A percentile compares a stretch with the other conserved stretches of the same genome.
Evolutionary conservation across 257 asterid genomes (phyloP).

Genomic region (Salvia miltiorrhiza): DNA sequence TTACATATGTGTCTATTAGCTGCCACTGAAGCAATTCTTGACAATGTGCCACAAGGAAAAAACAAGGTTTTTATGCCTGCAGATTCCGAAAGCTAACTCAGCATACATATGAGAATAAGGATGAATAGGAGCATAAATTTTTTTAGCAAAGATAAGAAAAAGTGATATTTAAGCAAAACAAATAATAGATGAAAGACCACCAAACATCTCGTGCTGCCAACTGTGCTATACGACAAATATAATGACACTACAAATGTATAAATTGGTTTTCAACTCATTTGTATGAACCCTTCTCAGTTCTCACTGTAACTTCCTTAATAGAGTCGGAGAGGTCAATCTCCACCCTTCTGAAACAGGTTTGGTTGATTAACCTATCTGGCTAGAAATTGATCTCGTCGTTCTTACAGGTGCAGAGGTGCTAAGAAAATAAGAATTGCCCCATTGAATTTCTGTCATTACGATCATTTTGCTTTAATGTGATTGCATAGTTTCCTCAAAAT

Average conservation of each 20-base stretch:
- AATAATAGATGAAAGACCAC: neutral
- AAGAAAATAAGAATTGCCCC: neutral
- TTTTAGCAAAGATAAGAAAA: neutral
- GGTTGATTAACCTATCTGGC: neutral
- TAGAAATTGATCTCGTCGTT: neutral
- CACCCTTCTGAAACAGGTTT: no score
- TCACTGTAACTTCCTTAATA: neutral
- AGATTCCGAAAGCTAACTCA: constrained; percentile 16
- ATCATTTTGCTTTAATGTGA: neutral
- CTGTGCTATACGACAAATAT: no score
- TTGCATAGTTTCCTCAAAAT: neutral
- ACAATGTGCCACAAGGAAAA: constrained; percentile 82
- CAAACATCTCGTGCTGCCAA: neutral
- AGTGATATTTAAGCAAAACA: neutral
- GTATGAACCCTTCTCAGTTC: neutral
- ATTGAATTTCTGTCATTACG: neutral
- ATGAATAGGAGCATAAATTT: neutral
- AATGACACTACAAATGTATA: no score
- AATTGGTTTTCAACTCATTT: no score
- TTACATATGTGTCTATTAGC: constrained; percentile 65
- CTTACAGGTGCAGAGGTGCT: neutral
- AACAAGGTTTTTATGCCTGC: constrained; percentile 75
- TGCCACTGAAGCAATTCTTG: constrained; percentile 74
- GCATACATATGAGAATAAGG: neutral
- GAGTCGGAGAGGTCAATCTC: neutral